Percentiles rank a stretch among this genome's conserved stretches.
phyloP scores from a whole-genome alignment of 2,329 filamentous ascomycete genomes.

The Aspergillaceae sp. region DNA sequence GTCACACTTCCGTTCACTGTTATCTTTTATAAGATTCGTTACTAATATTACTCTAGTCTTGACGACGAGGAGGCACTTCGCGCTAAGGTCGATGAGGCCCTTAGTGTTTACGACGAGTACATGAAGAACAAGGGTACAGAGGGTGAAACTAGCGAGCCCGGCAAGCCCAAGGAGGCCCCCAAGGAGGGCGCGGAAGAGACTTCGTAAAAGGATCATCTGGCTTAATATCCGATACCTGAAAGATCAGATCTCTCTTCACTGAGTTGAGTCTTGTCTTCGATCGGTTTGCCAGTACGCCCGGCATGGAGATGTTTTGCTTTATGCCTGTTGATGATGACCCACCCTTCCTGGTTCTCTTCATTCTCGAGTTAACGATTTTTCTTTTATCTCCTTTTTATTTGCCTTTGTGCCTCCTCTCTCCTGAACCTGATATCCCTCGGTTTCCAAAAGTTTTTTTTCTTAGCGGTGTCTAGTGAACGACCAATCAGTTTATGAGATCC shows the following conservation, averaged over 20 bases:
- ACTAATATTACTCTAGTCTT: constrained; percentile 50
- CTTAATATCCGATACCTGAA: constrained; percentile 12
- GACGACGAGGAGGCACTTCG: constrained; percentile 83
- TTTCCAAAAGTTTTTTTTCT: constrained; percentile 33
- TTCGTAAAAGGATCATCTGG: constrained; percentile 23
- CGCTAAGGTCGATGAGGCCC: constrained; percentile 93
- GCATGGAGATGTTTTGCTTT: constrained; percentile 22
- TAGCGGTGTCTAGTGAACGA: constrained; percentile 29
- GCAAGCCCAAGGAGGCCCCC: constrained; percentile 35
- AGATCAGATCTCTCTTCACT: background rate
- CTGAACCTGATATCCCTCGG: constrained; percentile 36
- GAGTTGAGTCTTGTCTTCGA: constrained; percentile 8
- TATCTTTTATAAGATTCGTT: background rate
- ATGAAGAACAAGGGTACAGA: constrained; percentile 68
- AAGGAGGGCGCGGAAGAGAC: constrained; percentile 38
- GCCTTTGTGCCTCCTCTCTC: constrained; percentile 12
- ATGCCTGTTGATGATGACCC: constrained; percentile 26
- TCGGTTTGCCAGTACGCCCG: constrained; percentile 2
- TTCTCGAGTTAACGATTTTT: constrained; percentile 18
- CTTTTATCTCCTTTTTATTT: constrained; percentile 11
- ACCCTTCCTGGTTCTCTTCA: constrained; percentile 9
- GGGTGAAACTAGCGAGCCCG: constrained; percentile 31
- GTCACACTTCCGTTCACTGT: constrained; percentile 34
- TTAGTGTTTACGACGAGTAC: constrained; percentile 97
- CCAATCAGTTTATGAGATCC: constrained; percentile 15